Evolutionary conservation across 2,329 filamentous ascomycete species (phyloP).

Genomic region (Ascochyta rabiei): DNA sequence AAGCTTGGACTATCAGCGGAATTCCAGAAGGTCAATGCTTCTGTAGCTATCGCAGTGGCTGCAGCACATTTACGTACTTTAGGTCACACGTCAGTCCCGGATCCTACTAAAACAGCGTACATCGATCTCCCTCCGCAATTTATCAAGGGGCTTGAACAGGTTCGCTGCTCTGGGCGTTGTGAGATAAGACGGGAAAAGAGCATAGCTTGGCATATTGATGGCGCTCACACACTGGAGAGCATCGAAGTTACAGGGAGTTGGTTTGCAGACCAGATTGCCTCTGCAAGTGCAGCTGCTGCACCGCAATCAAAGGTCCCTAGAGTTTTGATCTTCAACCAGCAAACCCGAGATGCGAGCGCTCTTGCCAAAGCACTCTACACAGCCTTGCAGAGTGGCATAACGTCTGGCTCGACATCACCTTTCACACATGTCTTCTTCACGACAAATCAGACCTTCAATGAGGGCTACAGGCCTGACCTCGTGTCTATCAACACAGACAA

Average conservation of each 20-base stretch:
- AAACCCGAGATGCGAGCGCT: constrained; percentile 75
- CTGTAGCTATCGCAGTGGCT: constrained; percentile 65
- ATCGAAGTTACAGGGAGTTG: constrained; percentile 77
- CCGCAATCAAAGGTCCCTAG: constrained; percentile 47
- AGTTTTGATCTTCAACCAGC: constrained; percentile 88
- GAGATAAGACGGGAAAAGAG: constrained; percentile 65
- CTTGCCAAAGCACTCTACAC: constrained; percentile 69
- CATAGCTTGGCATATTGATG: constrained; percentile 80
- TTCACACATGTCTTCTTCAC: constrained; percentile 83
- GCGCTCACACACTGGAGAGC: constrained; percentile 86
- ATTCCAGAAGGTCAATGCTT: constrained; percentile 69
- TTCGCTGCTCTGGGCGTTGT: constrained; percentile 76
- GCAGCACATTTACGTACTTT: constrained; percentile 61
- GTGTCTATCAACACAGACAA: constrained; percentile 67
- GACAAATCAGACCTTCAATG: constrained; percentile 72
- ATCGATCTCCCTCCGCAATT: constrained; percentile 65
- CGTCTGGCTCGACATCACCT: constrained; percentile 39
- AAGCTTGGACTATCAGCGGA: constrained; percentile 65
- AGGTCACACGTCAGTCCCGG: constrained; percentile 50
- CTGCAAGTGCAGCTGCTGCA: constrained; percentile 42
- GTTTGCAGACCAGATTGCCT: constrained; percentile 63
- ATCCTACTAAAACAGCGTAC: constrained; percentile 33
- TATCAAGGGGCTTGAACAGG: constrained; percentile 67
- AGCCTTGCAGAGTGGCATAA: constrained; percentile 53
- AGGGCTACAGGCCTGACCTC: constrained; percentile 68